Conservation (phyloP, 805 yeast species). For the Schizosaccharomyces octosporus region DNA sequence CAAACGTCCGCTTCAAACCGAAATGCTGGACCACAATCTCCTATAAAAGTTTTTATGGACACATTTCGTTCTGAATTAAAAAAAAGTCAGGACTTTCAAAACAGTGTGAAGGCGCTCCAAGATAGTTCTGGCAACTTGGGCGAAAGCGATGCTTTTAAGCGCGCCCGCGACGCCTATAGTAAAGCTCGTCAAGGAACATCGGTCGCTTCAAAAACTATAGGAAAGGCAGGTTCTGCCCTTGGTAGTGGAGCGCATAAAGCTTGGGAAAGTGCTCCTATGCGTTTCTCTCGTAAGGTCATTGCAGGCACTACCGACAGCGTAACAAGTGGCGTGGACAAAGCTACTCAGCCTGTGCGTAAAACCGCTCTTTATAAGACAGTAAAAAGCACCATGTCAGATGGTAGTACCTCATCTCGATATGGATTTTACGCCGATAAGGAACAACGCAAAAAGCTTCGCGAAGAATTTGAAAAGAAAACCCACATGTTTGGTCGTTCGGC, state of each 20-base stretch:
- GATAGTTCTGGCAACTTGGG: slow-evolving; percentile 89
- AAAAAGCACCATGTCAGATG: slow-evolving; percentile 72
- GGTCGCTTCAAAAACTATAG: slow-evolving; percentile 12
- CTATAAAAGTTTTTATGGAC: slow-evolving; percentile 76
- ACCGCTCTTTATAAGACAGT: slow-evolving; percentile 78
- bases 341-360: slow-evolving; percentile 76
- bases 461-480: slow-evolving; percentile 14
- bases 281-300: slow-evolving; percentile 70
- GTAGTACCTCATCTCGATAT: slow-evolving; percentile 49
- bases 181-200: not conserved
- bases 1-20: not conserved
- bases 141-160: slow-evolving; percentile 73
- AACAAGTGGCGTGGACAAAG: slow-evolving; percentile 32
- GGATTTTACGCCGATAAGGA: slow-evolving; percentile 84
- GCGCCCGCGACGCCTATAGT: slow-evolving; percentile 31
- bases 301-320: slow-evolving; percentile 57
- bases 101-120: slow-evolving; percentile 77
- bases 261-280: slow-evolving; percentile 88
- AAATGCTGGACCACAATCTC: slow-evolving; percentile 24
- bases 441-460: slow-evolving; percentile 49
- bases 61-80: slow-evolving; percentile 81
- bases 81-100: slow-evolving; percentile 70
- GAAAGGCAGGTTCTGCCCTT: slow-evolving; percentile 66
- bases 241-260: slow-evolving; percentile 76
- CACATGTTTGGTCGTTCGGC: slow-evolving; percentile 6